Base-by-base conservation (phyloP, 164 flowering plant species). In the Tetrastigma voinierianum region DNA sequence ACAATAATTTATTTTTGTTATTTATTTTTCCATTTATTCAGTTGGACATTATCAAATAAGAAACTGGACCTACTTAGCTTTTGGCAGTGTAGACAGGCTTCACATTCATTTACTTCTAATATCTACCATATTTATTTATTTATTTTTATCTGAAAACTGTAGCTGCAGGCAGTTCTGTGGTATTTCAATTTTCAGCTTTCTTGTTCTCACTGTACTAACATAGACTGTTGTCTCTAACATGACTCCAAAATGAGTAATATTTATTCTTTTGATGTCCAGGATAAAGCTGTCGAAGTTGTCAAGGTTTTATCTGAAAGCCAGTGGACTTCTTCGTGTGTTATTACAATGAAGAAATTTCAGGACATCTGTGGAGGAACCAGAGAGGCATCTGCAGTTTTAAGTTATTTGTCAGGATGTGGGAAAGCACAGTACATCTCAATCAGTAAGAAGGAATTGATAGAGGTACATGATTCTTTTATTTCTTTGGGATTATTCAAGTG, bases 271-370 rank as follows among this genome's bases (percentile, higher is more conserved):
- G 12, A 12, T 68, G 18, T 65, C 14, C 62, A 92, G 97, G 96
- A 86, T 61, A 84, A 74, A 71, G 85, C 88, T 47, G 81, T 61
- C 47, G 79, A 82, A 64, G 84, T 86, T 47, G 71, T 87, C 59
- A 78, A 75, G 48, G 45, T 46, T 4, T 70, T 94, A 57, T 80
- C 90, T 59, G 90, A 89, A 74, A 82, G 68, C 70, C 85, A 89
- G 57, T 94, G 98, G 98, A 89, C 87, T 3, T 77, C 87, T 60
- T 82, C 77, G 24, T 90, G 93, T 68, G 67, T 89, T 43, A 52
- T 94, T 21, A 90, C 97, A 9, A 76, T 81, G 86, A 74, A 43
- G 53, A 84, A 80, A 63, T 86, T 94, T 55, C 76, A 75, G 67
- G 74, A 66, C 46, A 68, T 87, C 2, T 91, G 95, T 74, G 79